Conservation (phyloP, 2,329 filamentous ascomycete genomes). For the Fusarium luffae region DNA sequence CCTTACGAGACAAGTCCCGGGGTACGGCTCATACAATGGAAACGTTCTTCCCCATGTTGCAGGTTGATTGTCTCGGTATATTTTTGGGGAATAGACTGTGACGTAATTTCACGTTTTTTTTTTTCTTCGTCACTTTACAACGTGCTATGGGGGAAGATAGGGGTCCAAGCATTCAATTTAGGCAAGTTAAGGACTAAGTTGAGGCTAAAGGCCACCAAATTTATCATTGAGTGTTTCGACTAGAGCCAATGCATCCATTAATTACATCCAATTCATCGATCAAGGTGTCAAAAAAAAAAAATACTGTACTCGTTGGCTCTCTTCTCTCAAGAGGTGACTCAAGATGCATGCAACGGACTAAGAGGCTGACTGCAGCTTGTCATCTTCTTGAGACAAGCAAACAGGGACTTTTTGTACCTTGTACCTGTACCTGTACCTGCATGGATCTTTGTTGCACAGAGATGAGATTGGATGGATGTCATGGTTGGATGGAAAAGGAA, state of each 20-base stretch:
- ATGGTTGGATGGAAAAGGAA: neutral
- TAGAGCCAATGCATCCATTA: neutral
- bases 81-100: conserved; percentile 16
- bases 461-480: conserved; percentile 12
- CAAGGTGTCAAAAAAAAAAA: neutral
- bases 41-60: conserved; percentile 5
- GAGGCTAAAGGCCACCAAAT: neutral
- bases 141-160: neutral
- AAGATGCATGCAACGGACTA: conserved; percentile 13
- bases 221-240: neutral
- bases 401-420: neutral
- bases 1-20: conserved; percentile 4
- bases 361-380: conserved; percentile 34
- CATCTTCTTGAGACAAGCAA: conserved; percentile 11
- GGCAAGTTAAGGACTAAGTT: neutral
- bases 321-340: neutral
- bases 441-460: conserved; percentile 36
- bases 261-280: neutral
- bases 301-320: neutral
- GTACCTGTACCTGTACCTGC: conserved; percentile 6
- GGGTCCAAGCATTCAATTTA: conserved; percentile 14
- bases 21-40: neutral
- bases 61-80: conserved; percentile 11
- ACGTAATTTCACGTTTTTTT: conserved; percentile 26
- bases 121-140: neutral